Base-by-base conservation (phyloP, 2,329 filamentous ascomycete species). In the Diaporthe citrichinensis region DNA sequence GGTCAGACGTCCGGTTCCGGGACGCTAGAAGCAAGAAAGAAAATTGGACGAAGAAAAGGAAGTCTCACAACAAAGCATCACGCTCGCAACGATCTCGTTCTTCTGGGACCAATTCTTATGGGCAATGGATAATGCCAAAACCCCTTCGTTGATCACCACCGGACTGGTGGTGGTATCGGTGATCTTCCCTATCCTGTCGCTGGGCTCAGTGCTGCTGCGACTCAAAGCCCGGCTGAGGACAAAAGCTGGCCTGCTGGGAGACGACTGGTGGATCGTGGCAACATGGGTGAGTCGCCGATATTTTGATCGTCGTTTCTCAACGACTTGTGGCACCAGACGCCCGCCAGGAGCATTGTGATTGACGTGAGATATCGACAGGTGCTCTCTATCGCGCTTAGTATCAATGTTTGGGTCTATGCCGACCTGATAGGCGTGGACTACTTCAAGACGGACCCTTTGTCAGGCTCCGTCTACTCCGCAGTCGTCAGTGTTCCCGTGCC, bases 151-250 rank as follows among this genome's bases (percentile, higher is more conserved):
- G 36, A 61, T 61, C 58, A 61, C 58, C 34, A 61, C 58, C 34
- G 58, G 58, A 61, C 39, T 61, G 58, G 58, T 61, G 58, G 58
- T 61, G 34, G 58, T 61, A 31, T 61, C 58, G 31, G 58, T 61
- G 34, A n/a, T 61, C 1, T 61, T 61, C 34, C 58, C 58, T 14
- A 23, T 61, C 17, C 58, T 61, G 36, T 61, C 58, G 17, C 34
- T 61, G 6, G 34, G 9, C 9, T 36, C 58, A 41, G 58, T 61
- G 20, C 36, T 61, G 9, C 58, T 61, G 20, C 58, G 58, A 23
- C 23, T 61, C 34, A 61, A 23, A 17, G 34, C 58, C 9, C 58
- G 58, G 36, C 10, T 34, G 39, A 61, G n/a, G 58, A 61, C 39
- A 5, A 61, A 61, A 17, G 34, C 34, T 17, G 39, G 39, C 23